Evolutionary conservation across 495 filamentous ascomycete species (phyloP).

Genomic region (Thermothielavioides terrestris): DNA sequence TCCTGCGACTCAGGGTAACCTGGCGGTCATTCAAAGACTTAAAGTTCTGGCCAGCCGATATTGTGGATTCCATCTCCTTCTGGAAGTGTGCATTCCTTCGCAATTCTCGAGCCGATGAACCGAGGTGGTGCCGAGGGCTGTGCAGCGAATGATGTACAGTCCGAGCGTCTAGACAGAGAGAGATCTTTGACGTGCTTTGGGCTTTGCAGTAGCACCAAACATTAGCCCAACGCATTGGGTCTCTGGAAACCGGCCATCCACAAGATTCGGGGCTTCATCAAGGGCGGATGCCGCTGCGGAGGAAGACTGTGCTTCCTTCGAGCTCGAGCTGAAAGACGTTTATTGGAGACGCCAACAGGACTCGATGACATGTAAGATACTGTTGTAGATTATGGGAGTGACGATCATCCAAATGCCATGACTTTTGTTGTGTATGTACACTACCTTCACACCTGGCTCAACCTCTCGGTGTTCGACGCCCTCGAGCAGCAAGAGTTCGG

Average conservation of each 20-base stretch:
- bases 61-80: not conserved
- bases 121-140: not conserved
- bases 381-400: not conserved
- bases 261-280: too few relatives aligned
- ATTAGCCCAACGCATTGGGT: not conserved
- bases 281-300: not conserved
- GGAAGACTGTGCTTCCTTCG: not conserved
- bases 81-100: not conserved
- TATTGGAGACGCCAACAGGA: too few relatives aligned
- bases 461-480: not conserved
- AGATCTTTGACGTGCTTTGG: not conserved
- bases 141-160: constrained; percentile 8
- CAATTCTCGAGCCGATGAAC: not conserved
- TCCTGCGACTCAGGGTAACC: not conserved
- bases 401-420: constrained; percentile 2
- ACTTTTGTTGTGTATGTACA: too few relatives aligned
- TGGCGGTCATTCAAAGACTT: not conserved
- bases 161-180: constrained; percentile 7
- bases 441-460: too few relatives aligned
- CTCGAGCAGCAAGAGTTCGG: not conserved
- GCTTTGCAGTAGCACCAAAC: not conserved
- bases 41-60: not conserved
- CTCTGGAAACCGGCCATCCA: too few relatives aligned
- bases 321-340: too few relatives aligned
- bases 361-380: constrained; percentile 1